Percentiles rank a stretch among this genome's conserved stretches.
Conservation (phyloP, 2,329 filamentous ascomycete species). For the Fusarium papillatum region DNA sequence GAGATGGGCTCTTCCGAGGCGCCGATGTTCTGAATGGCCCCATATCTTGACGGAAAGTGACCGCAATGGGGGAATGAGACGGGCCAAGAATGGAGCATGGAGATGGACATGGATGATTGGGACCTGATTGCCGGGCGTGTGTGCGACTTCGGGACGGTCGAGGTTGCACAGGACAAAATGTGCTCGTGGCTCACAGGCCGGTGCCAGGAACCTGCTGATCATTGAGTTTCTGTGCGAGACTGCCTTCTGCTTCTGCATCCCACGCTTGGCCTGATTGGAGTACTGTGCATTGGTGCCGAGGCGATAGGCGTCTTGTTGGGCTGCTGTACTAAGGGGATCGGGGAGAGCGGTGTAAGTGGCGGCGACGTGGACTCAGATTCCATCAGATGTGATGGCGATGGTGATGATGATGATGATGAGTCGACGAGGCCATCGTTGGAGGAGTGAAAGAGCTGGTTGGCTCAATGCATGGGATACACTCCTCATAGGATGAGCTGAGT, state of each 20-base stretch:
- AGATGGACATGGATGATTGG: conserved; percentile 11
- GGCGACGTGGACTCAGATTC: conserved; percentile 9
- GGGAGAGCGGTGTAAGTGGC: conserved; percentile 29
- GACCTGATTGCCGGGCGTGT: conserved; percentile 25
- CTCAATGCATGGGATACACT: conserved; percentile 2
- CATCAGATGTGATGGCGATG: conserved; percentile 16
- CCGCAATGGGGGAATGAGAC: conserved; percentile 8
- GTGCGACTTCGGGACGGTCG: conserved; percentile 37
- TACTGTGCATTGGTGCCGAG: background rate
- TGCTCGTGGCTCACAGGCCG: conserved; percentile 9
- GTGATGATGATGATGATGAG: conserved; percentile 32
- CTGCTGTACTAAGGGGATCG: conserved; percentile 8
- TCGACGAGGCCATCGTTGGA: conserved; percentile 16
- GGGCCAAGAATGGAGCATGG: conserved; percentile 25
- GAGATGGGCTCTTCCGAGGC: conserved; percentile 5
- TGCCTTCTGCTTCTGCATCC: background rate
- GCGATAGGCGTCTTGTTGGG: conserved; percentile 8
- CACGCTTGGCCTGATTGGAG: conserved; percentile 2
- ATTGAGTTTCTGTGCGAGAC: conserved; percentile 13
- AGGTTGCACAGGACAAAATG: conserved; percentile 24
- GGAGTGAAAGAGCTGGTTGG: conserved; percentile 7
- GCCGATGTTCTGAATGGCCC: conserved; percentile 4
- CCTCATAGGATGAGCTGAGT: background rate
- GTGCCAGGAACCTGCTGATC: conserved; percentile 19
- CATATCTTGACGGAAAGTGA: conserved; percentile 1